Evolutionary conservation across 1,284 basidiomycete species (phyloP).

Genomic region (Grifola frondosa): DNA sequence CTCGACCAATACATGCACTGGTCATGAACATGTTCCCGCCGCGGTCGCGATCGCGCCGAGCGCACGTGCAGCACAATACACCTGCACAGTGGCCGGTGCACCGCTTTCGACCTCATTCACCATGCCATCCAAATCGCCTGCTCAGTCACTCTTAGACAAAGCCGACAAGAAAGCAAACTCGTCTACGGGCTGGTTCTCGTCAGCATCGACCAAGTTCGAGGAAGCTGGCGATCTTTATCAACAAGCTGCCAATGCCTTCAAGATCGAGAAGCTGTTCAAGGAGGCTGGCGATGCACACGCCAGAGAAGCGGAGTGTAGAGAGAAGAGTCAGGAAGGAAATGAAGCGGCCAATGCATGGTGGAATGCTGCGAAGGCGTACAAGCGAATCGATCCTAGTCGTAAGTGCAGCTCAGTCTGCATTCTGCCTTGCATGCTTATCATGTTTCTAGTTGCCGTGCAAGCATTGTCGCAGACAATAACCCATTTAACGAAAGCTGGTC

Average conservation of each 20-base stretch:
- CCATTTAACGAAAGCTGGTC: conserved; percentile 81
- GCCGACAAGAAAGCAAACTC: conserved; percentile 91
- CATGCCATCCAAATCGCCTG: conserved; percentile 57
- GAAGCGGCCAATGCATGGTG: conserved; percentile 98
- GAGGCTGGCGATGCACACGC: conserved; percentile 88
- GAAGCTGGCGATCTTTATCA: conserved; percentile 94
- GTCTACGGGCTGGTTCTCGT: conserved; percentile 85
- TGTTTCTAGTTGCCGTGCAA: conserved; percentile 79
- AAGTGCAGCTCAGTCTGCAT: conserved; percentile 28
- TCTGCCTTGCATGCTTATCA: neutral
- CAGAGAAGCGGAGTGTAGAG: conserved; percentile 88
- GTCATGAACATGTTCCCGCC: conserved; percentile 9
- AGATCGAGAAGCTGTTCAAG: conserved; percentile 90
- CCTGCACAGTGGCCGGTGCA: neutral
- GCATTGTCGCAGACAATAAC: conserved; percentile 87
- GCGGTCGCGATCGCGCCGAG: conserved; percentile 17
- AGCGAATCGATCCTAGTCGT: conserved; percentile 85
- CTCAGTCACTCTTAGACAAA: conserved; percentile 73
- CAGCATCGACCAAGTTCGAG: conserved; percentile 79
- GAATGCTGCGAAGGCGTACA: conserved; percentile 94
- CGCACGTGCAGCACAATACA: conserved; percentile 21
- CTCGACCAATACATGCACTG: conserved; percentile 9
- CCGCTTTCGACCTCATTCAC: neutral
- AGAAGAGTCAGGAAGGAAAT: conserved; percentile 81
- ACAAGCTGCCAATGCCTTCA: conserved; percentile 94